phyloP scores from a whole-genome alignment of 2,329 filamentous ascomycete species.

The Aspergillus oerlinghausenensis region DNA sequence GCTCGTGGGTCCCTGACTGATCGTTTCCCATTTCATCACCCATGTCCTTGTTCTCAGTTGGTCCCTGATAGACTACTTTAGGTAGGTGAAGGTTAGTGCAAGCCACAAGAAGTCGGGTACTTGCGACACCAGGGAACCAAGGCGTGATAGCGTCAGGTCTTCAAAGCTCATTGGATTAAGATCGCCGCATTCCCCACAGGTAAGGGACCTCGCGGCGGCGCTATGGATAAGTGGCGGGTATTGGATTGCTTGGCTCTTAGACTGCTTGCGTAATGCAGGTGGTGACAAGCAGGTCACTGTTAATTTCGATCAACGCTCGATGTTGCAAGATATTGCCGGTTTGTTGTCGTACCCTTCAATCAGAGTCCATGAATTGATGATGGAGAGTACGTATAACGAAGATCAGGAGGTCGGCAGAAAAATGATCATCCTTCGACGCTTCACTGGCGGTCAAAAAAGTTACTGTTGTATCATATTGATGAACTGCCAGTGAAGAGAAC shows the following conservation, averaged over 20 bases:
- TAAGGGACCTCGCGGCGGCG: slow-evolving; percentile 30
- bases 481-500: background rate
- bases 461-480: background rate
- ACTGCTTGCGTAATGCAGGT: slow-evolving; percentile 36
- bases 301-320: slow-evolving; percentile 32
- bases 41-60: background rate
- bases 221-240: slow-evolving; percentile 30
- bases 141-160: slow-evolving; percentile 23
- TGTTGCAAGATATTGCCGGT: slow-evolving; percentile 6
- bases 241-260: slow-evolving; percentile 24
- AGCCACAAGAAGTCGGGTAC: background rate
- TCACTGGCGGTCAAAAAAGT: background rate
- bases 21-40: background rate
- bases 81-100: background rate
- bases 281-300: slow-evolving; percentile 17
- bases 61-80: background rate
- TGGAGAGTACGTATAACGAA: background rate
- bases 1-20: slow-evolving; percentile 11
- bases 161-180: slow-evolving; percentile 18
- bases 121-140: slow-evolving; percentile 15
- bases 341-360: background rate
- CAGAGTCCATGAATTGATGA: background rate
- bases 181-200: slow-evolving; percentile 36
- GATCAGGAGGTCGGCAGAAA: background rate
- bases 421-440: background rate